A percentile compares a stretch with the other conserved stretches of the same genome.
phyloP scores from a whole-genome alignment of 108 stramenopile species.

The Conticribra weissflogii region DNA sequence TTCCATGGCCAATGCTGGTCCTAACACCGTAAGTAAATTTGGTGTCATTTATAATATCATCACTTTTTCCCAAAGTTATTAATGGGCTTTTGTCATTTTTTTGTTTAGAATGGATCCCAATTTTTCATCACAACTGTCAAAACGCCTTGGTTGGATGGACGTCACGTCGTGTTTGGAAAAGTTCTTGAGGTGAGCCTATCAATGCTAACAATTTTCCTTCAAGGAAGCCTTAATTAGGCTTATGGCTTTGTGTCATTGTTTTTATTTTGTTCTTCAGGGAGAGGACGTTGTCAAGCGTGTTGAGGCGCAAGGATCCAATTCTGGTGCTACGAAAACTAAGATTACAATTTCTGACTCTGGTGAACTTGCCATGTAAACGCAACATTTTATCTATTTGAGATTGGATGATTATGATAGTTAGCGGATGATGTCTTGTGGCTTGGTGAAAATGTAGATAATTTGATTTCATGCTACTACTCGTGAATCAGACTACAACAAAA shows the following conservation, averaged over 20 bases:
- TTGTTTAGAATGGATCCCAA: constrained; percentile 84
- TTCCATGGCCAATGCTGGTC: constrained; percentile 94
- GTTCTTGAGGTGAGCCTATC: constrained; percentile 70
- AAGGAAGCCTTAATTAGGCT: neutral
- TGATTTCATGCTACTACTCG: too few species aligned
- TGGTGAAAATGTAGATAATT: too few species aligned
- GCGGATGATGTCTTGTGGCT: too few species aligned
- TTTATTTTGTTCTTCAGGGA: constrained; percentile 47
- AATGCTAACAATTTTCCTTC: neutral
- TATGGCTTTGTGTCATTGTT: neutral
- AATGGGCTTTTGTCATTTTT: neutral
- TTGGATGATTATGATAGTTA: too few species aligned
- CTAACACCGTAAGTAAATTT: constrained; percentile 56
- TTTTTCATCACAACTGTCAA: constrained; percentile 98
- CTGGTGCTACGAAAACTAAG: constrained; percentile 67
- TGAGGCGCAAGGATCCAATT: constrained; percentile 78
- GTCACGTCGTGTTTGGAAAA: constrained; percentile 98
- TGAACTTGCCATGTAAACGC: constrained; percentile 59
- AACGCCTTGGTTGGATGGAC: constrained; percentile 95
- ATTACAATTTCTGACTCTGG: constrained; percentile 94
- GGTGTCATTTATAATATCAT: constrained; percentile 5
- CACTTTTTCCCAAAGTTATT: neutral
- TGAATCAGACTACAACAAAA: too few species aligned
- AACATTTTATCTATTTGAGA: neutral
- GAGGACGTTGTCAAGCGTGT: constrained; percentile 89